Conservation (phyloP, 2,329 filamentous ascomycete species). For the Boeremia exigua region DNA sequence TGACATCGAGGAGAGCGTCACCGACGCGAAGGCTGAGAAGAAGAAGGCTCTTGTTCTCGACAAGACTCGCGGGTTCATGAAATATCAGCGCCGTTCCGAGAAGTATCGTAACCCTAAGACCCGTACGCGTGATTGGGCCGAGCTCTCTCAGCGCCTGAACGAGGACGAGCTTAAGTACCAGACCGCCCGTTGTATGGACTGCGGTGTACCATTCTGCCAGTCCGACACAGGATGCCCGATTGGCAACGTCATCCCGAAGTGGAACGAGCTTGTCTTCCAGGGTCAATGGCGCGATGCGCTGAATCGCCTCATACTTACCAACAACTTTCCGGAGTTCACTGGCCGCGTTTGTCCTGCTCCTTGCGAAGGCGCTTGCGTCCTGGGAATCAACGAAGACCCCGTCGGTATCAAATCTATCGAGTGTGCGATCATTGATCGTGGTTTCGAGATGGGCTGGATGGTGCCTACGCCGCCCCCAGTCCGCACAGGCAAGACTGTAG, state of each 20-base stretch:
- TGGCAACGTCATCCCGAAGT: constrained; percentile 96
- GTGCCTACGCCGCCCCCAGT: constrained; percentile 77
- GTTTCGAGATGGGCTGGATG: constrained; percentile 99
- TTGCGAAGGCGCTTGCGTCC: constrained; percentile 93
- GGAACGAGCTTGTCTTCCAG: constrained; percentile 77
- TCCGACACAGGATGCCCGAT: constrained; percentile 96
- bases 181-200: constrained; percentile 97
- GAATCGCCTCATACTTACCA: constrained; percentile 90
- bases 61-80: constrained; percentile 98
- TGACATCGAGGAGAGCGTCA: constrained; percentile 91
- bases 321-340: constrained; percentile 98
- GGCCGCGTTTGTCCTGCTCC: constrained; percentile 96
- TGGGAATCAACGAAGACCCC: constrained; percentile 95
- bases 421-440: constrained; percentile 95
- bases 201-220: constrained; percentile 97
- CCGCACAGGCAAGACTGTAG: constrained; percentile 86
- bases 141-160: constrained; percentile 83
- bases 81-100: constrained; percentile 89
- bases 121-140: constrained; percentile 89
- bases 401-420: constrained; percentile 99
- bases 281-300: constrained; percentile 87
- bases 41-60: constrained; percentile 92
- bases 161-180: constrained; percentile 98
- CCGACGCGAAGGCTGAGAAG: constrained; percentile 84
- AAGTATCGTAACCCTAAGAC: constrained; percentile 89